Evolutionary conservation across 768 basidiomycete species (phyloP), one percentile per base, ranked within the genome.

Genomic region (Grammothele lineata): DNA sequence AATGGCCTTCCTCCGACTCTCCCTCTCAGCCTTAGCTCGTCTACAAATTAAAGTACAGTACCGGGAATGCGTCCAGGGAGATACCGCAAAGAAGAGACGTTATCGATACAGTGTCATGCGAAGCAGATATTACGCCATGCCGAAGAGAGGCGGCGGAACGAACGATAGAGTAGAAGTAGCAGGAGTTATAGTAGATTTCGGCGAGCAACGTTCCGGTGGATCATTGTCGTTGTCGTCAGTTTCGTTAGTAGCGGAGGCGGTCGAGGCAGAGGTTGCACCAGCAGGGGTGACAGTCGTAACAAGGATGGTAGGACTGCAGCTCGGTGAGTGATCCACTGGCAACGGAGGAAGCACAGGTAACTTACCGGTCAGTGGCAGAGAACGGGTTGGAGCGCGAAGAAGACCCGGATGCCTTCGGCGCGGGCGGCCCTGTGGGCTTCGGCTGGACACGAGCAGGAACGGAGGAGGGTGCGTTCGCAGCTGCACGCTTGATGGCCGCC

Each of bases 11-110:
- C 78, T 62, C 59, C 73, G 72, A 56, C 86, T 89, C 59, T 82
- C 82, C 58, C 77, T 73, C 66, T 92, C 89, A 11, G 81, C 82
- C 66, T 71, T 82, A 34, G 86, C 85, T 18, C 87, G 85, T 55
- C 87, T 88, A 60, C 26, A 7, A 57, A 26, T 43, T n/a, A 18
- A 5, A 7, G 40, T 37, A 45, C 33, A 35, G 30, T 44, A n/a
- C n/a, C n/a, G n/a, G 36, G 43, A 43, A 45, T 25, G 34, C 39
- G 35, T 44, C 32, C 42, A 43, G 39, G 26, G 30, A 39, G n/a
- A n/a, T n/a, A n/a, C n/a, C n/a, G n/a, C n/a, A n/a, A n/a, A n/a
- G n/a, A n/a, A n/a, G n/a, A n/a, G n/a, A n/a, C n/a, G 47, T 40
- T 40, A 54, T 23, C 19, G 46, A 54, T 54, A 62, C 52, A 56